Base-by-base conservation (phyloP, 139 green algal species). In the Raphidocelis subcapitata region DNA sequence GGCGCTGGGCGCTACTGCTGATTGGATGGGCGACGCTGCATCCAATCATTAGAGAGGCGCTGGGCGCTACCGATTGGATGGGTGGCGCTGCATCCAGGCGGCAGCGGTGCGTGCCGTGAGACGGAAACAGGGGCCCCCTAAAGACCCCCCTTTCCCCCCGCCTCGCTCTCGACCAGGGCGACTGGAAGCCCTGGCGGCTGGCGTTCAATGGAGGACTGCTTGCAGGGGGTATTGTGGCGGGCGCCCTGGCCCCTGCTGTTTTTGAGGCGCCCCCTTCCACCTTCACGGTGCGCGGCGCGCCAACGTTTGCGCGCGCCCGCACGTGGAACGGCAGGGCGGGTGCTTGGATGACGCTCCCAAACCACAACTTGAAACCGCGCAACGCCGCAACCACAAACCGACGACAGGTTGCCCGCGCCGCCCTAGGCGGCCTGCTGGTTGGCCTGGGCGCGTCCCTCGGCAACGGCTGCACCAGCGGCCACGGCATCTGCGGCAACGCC, bases 381-480 rank as follows among this genome's bases (percentile, higher is more conserved):
- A n/a, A n/a, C n/a, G n/a, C n/a, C n/a, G n/a, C n/a, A n/a, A n/a
- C n/a, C n/a, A n/a, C n/a, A n/a, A n/a, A n/a, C n/a, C n/a, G n/a
- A n/a, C n/a, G n/a, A 1, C 67, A 86, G 78, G 44, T 85, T 3
- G 77, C 68, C 26, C 73, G 79, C n/a, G 81, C 76, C 8, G 46
- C 33, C 2, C 31, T 79, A 3, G 81, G 76, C 5, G 89, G 89
- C 1, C 65, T 91, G 24, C 82, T 94, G 16, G 89, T 94, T 3
- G 89, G 89, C 1, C 0, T 90, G 14, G 89, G 89, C 24, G 71
- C 86, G 0, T 51, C 79, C 0, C 46, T 94, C 28, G 91, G 91
- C 57, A 93, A 91, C 77, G 90, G 91, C 32, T 96, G 91, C 85
- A 95, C 90, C 33, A 82, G 55, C 20, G 91, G 91, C 3, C 91